phyloP scores from a whole-genome alignment of 306 rosid genomes.

The Medicago lupulina region DNA sequence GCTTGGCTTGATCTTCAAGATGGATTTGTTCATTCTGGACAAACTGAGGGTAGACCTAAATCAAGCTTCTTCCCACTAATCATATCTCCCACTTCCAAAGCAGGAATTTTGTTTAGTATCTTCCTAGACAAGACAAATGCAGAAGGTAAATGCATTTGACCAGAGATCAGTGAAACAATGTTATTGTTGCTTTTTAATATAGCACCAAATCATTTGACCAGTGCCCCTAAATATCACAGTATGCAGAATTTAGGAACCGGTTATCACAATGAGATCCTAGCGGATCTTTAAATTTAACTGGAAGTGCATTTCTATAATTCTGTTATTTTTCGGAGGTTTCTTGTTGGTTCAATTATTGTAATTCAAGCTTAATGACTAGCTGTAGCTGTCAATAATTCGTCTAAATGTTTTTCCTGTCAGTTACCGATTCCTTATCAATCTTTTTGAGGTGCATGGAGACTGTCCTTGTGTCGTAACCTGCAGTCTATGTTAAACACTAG shows the following conservation, averaged over 20 bases:
- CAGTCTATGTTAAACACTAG: conserved; percentile 24
- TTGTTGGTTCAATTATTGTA: conserved; percentile 17
- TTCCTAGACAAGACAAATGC: conserved; percentile 65
- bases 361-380: conserved; percentile 29
- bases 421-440: conserved; percentile 32
- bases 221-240: conserved; percentile 18
- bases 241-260: conserved; percentile 16
- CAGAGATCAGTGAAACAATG: conserved; percentile 32
- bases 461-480: conserved; percentile 22
- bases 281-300: conserved; percentile 6
- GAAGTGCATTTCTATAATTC: conserved; percentile 30
- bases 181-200: conserved; percentile 37
- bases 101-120: conserved; percentile 87
- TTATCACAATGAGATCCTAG: conserved; percentile 2
- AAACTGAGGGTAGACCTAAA: conserved; percentile 72
- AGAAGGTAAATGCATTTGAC: conserved; percentile 64
- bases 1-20: conserved; percentile 99
- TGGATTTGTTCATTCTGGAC: conserved; percentile 82
- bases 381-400: conserved; percentile 24
- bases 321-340: conserved; percentile 32
- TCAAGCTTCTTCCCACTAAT: conserved; percentile 83
- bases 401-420: conserved; percentile 18
- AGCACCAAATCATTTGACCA: conserved; percentile 28
- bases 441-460: conserved; percentile 21
- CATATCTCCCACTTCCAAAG: conserved; percentile 84